Evolutionary conservation across 805 yeast species (phyloP).

Genomic region (Millerozyma acaciae): DNA sequence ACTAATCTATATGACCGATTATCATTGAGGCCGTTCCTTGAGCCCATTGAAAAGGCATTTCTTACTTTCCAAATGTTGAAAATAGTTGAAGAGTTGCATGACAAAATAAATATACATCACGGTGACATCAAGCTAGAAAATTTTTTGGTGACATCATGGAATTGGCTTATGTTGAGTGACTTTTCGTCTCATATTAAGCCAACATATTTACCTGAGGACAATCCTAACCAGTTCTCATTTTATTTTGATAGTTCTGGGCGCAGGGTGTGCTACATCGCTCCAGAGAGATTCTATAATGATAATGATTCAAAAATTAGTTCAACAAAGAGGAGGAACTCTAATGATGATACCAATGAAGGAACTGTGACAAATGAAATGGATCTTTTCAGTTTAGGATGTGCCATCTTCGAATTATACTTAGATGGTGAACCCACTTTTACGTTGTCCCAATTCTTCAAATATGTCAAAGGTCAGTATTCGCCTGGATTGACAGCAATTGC

Average conservation of each 20-base stretch:
- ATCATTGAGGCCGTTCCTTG: constrained; percentile 82
- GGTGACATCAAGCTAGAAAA: constrained; percentile 94
- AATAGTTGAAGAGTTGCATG: constrained; percentile 64
- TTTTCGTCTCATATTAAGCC: constrained; percentile 81
- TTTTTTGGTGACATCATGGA: constrained; percentile 80
- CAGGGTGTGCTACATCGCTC: constrained; percentile 87
- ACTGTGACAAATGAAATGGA: constrained; percentile 66
- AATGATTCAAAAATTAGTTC: constrained; percentile 25
- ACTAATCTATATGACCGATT: constrained; percentile 85
- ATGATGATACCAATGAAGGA: constrained; percentile 22
- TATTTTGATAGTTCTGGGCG: constrained; percentile 89
- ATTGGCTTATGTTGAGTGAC: constrained; percentile 79
- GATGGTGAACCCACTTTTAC: constrained; percentile 89
- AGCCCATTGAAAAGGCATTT: constrained; percentile 78
- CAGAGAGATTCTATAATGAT: constrained; percentile 75
- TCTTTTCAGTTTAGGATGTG: constrained; percentile 79
- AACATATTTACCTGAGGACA: constrained; percentile 79
- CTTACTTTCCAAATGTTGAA: constrained; percentile 72
- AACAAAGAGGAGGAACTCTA: constrained; percentile 13
- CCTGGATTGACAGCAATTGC: constrained; percentile 61
- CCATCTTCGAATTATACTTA: constrained; percentile 79
- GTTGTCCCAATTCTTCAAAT: constrained; percentile 81
- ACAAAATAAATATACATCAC: constrained; percentile 54
- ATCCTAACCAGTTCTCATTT: constrained; percentile 87
- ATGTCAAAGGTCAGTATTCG: constrained; percentile 60